Conservation (phyloP, 257 asterid genomes). For the Primulina eburnea region DNA sequence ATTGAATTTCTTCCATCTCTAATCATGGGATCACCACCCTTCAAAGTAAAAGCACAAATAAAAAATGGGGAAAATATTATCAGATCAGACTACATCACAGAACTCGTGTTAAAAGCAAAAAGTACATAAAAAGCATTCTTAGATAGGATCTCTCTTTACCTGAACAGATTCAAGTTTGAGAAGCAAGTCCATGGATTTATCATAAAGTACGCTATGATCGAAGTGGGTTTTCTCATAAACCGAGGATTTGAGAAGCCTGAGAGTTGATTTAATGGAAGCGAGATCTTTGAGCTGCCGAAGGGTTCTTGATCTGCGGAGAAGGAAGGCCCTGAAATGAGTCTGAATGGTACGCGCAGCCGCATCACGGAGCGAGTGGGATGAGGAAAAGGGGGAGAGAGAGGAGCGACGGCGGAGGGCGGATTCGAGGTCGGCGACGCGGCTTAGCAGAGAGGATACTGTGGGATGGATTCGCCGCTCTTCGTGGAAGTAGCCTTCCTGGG, state of each 20-base stretch:
- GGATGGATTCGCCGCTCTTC: slow-evolving; percentile 30
- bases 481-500: slow-evolving; percentile 27
- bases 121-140: not conserved
- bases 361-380: slow-evolving; percentile 57
- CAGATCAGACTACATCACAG: slow-evolving; percentile 12
- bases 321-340: slow-evolving; percentile 69
- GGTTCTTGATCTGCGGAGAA: slow-evolving; percentile 72
- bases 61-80: not conserved
- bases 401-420: slow-evolving; percentile 52
- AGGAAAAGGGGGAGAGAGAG: slow-evolving; percentile 14
- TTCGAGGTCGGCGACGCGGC: slow-evolving; percentile 72
- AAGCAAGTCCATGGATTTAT: slow-evolving; percentile 47
- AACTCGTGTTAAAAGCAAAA: not conserved
- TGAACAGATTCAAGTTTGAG: slow-evolving; percentile 57
- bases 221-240: slow-evolving; percentile 39
- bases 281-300: slow-evolving; percentile 77
- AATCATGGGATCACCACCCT: slow-evolving; percentile 87
- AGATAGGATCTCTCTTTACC: slow-evolving; percentile 34
- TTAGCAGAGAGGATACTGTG: slow-evolving; percentile 56
- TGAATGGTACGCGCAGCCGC: slow-evolving; percentile 83
- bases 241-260: slow-evolving; percentile 51
- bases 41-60: slow-evolving; percentile 20
- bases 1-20: slow-evolving; percentile 66
- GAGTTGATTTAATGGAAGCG: slow-evolving; percentile 58
- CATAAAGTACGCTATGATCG: slow-evolving; percentile 41